phyloP scores from a whole-genome alignment of 192 early-diverging fungal species.

The Thamnidium elegans region DNA sequence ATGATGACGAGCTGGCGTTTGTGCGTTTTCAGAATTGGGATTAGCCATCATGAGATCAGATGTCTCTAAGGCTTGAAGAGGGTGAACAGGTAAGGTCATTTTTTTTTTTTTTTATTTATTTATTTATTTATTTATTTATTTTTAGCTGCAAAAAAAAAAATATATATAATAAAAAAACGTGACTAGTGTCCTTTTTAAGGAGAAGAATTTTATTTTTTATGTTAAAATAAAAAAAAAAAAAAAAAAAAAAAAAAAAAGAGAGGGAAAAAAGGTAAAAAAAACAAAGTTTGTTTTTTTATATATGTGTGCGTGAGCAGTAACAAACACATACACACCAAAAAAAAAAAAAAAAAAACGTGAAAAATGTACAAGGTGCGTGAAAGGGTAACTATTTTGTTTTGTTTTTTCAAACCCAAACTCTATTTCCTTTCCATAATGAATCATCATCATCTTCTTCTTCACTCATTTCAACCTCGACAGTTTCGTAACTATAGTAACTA shows the following conservation, averaged over 20 bases:
- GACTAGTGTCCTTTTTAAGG: constrained; percentile 13
- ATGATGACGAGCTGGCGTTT: constrained; percentile 34
- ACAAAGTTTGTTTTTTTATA: not conserved
- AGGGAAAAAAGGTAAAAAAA: constrained; percentile 11
- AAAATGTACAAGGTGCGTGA: not conserved
- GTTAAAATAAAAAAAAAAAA: constrained; percentile 9
- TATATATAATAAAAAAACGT: constrained; percentile 3
- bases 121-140: not conserved
- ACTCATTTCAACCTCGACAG: constrained; percentile 33
- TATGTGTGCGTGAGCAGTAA: not conserved
- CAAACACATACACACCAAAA: not conserved
- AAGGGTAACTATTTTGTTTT: too few relatives aligned
- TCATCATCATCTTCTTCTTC: constrained; percentile 17
- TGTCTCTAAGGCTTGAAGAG: constrained; percentile 2
- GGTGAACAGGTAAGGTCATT: constrained; percentile 19
- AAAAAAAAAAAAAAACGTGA: not conserved
- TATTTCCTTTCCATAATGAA: not conserved
- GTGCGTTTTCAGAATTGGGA: not conserved
- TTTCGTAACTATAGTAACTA: constrained; percentile 15
- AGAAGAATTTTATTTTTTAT: constrained; percentile 12
- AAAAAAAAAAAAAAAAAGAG: constrained; percentile 20
- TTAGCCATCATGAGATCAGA: constrained; percentile 1
- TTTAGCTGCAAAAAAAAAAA: constrained; percentile 5
- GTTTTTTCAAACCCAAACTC: not conserved
- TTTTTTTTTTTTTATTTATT: constrained; percentile 12